phyloP scores from a whole-genome alignment of 176 grass and related monocot species.

The Canna indica region DNA sequence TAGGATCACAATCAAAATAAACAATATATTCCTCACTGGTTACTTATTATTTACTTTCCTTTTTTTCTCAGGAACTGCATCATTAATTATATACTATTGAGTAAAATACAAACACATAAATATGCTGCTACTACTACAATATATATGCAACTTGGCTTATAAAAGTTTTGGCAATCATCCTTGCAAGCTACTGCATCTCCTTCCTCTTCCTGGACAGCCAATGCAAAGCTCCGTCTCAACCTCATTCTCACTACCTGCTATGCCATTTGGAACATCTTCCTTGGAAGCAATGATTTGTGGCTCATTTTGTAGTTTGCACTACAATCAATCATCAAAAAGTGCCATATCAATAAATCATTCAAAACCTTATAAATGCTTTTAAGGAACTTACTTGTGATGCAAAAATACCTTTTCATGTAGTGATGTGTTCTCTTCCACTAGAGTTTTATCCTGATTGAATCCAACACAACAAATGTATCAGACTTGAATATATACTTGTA shows the following conservation, averaged over 20 bases:
- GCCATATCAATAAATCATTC: background rate
- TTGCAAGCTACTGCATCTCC: background rate
- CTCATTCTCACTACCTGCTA: background rate
- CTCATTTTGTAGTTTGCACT: slow-evolving; percentile 37
- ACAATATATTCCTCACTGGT: too few species aligned
- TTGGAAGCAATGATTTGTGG: background rate
- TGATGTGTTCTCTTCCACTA: slow-evolving; percentile 39
- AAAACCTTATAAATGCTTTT: background rate
- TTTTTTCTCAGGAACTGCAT: too few species aligned
- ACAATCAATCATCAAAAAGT: background rate
- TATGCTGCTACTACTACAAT: background rate
- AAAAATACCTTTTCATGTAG: slow-evolving; percentile 38
- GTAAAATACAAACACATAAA: background rate
- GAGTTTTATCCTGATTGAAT: slow-evolving; percentile 29
- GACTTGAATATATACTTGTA: too few species aligned
- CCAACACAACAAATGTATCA: too few species aligned
- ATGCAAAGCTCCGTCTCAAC: slow-evolving; percentile 59
- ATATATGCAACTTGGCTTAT: background rate
- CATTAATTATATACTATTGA: too few species aligned
- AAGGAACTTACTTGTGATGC: background rate
- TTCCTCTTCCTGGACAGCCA: slow-evolving; percentile 34
- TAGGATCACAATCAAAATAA: too few species aligned
- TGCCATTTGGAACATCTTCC: background rate
- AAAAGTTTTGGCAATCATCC: background rate
- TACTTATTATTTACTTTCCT: too few species aligned